Base-by-base conservation (phyloP, 371 early-diverging fungal species). In the Rhizopus sp. region DNA sequence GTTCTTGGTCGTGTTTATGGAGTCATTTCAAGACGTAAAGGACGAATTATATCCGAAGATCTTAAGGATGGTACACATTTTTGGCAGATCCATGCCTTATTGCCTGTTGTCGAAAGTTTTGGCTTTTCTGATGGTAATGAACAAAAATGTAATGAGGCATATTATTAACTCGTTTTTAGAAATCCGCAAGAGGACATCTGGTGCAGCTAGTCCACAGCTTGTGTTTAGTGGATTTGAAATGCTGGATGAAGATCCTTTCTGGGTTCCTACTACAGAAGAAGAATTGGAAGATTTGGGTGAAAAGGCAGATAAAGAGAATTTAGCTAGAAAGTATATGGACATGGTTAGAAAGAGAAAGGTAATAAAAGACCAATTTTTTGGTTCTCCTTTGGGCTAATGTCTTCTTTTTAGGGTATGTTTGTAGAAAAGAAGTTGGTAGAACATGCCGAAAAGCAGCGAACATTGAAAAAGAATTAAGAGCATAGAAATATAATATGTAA, bases 61-160 rank as follows among this genome's bases (percentile, higher is more conserved):
- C 83, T 97, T 80, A 92, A 90, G 62, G 98, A 97, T 55, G 98
- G 97, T 35, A 96, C 96, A 0, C 90, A 94, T 0, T 93, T 95
- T 70, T 98, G 96, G 76, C 84, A 89, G 47, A 94, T 99, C 69
- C 83, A 83, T 51, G 91, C 97, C 0, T 66, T 83, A 34, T 59
- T 99, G n/a, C 99, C 99, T 17, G 99, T 99, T 2, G 86, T 95
- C 37, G 99, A 99, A 70, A 94, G 95, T 61, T 99, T 99, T 81
- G 99, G 99, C 7, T 98, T 99, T 70, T 88, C 98, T 17, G 98
- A 99, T 68, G 94, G 89, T 89, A 68, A 53, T 55, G 50, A 10
- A 50, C 6, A 10, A 32, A 5, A 30, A 47, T 33, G 10, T 15
- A 37, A 49, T 1, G 37, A 39, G 4, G 16, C n/a, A n/a, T n/a